Evolutionary conservation across 1,284 basidiomycete species (phyloP).

Genomic region (Puccinia brachypodii): DNA sequence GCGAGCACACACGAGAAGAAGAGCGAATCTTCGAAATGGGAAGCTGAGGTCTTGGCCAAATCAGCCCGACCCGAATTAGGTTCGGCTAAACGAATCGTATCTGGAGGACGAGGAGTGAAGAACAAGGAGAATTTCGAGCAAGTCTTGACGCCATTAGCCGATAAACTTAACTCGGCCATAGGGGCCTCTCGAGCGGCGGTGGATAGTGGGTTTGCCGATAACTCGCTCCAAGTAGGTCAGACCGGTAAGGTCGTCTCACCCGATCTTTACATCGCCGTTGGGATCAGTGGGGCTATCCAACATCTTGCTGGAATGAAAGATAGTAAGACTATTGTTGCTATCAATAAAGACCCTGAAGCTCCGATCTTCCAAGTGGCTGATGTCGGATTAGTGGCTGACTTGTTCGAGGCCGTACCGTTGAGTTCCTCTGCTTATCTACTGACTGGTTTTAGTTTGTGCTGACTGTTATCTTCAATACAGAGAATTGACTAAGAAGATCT

Average conservation of each 20-base stretch:
- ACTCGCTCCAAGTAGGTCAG: conserved; percentile 97
- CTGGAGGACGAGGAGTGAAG: conserved; percentile 93
- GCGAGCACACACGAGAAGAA: not conserved
- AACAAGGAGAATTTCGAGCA: conserved; percentile 86
- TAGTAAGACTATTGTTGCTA: conserved; percentile 94
- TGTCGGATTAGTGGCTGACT: conserved; percentile 76
- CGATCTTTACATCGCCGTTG: conserved; percentile 91
- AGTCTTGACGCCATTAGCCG: conserved; percentile 88
- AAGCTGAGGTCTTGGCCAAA: conserved; percentile 68
- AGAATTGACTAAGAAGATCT: not conserved
- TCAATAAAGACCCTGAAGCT: conserved; percentile 98
- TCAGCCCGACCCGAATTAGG: conserved; percentile 92
- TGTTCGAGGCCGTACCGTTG: conserved; percentile 57
- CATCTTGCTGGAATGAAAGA: conserved; percentile 99
- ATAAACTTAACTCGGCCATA: conserved; percentile 88
- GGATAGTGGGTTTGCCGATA: conserved; percentile 97
- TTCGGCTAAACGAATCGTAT: conserved; percentile 82
- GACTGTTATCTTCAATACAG: not conserved
- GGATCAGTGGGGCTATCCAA: conserved; percentile 98
- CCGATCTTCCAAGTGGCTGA: conserved; percentile 99
- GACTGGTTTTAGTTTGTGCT: not conserved
- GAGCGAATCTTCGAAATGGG: conserved; percentile 63
- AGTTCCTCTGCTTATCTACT: not conserved
- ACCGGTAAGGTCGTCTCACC: conserved; percentile 85
- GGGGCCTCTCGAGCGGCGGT: conserved; percentile 97